phyloP scores from a whole-genome alignment of 257 asterid species.

The Nicotiana undulata region DNA sequence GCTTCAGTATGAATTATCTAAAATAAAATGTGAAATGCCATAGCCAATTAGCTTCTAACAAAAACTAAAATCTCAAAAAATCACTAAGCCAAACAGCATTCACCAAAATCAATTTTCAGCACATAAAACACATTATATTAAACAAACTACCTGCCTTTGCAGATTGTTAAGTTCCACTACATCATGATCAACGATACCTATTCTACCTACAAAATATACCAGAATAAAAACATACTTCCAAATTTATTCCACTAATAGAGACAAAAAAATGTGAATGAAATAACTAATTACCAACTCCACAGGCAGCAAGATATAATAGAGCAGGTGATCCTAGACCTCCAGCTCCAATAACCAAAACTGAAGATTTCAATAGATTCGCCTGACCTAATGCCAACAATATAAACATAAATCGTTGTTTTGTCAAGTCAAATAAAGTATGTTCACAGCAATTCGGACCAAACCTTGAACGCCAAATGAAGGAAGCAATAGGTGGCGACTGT shows the following conservation, averaged over 20 bases:
- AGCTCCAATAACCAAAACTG: conserved; percentile 91
- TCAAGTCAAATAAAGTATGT: background rate
- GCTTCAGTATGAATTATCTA: conserved; percentile 95
- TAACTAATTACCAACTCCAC: conserved; percentile 43
- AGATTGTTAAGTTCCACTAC: conserved; percentile 94
- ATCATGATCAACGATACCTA: conserved; percentile 97
- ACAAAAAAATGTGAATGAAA: background rate
- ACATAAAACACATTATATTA: background rate
- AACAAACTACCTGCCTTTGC: conserved; percentile 70
- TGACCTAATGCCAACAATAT: conserved; percentile 41
- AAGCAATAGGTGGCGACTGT: conserved; percentile 90
- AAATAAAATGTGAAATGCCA: conserved; percentile 6
- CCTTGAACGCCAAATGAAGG: conserved; percentile 76
- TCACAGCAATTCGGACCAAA: background rate
- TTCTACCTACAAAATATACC: conserved; percentile 48
- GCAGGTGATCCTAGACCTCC: conserved; percentile 98
- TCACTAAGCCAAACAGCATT: background rate
- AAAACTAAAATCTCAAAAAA: background rate
- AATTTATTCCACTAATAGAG: background rate
- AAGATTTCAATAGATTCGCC: conserved; percentile 64
- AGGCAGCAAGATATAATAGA: conserved; percentile 84
- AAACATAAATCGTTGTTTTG: background rate
- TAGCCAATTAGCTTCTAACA: background rate
- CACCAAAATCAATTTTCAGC: background rate
- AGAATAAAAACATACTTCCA: background rate